Percentiles rank a stretch among this genome's conserved stretches.
These are phyloP conservation scores for Kwoniella bestiolae DNA, from an alignment of 768 basidiomycete species.

Conservation along the genomic window DNA sequence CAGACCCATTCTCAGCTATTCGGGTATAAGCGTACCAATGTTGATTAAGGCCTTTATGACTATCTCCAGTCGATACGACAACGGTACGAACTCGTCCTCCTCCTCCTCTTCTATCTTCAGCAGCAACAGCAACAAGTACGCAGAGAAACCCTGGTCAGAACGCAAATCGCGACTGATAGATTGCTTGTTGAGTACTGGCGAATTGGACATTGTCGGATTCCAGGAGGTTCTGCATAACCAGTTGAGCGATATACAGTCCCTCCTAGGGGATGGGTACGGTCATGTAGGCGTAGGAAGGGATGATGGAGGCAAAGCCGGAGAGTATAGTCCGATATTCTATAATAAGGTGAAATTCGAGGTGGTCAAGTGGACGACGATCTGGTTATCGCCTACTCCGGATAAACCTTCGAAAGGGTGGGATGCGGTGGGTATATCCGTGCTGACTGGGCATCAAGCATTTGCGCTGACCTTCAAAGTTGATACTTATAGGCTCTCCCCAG, in stretches of 20 bases:
- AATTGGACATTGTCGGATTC: conserved; percentile 47
- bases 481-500: conserved; percentile 35
- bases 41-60: too few relatives aligned
- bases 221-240: conserved; percentile 64
- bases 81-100: conserved; percentile 2
- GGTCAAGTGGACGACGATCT: conserved; percentile 42
- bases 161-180: conserved; percentile 44
- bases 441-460: too few relatives aligned
- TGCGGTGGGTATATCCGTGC: conserved; percentile 49
- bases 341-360: conserved; percentile 59
- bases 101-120: neutral
- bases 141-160: conserved; percentile 47
- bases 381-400: conserved; percentile 56
- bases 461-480: too few relatives aligned
- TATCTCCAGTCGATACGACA: neutral
- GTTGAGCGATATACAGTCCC: conserved; percentile 64
- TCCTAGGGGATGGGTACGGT: conserved; percentile 65
- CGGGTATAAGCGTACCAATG: too few relatives aligned
- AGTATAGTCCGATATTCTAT: conserved; percentile 70
- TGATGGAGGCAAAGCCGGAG: conserved; percentile 65
- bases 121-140: conserved; percentile 17
- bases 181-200: conserved; percentile 35
- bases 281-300: conserved; percentile 71
- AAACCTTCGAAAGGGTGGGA: conserved; percentile 56
- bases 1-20: neutral